Percentiles rank a stretch among this genome's conserved stretches.
Conservation (phyloP, 2,329 filamentous ascomycete species). For the Leptoxyphium fumago region DNA sequence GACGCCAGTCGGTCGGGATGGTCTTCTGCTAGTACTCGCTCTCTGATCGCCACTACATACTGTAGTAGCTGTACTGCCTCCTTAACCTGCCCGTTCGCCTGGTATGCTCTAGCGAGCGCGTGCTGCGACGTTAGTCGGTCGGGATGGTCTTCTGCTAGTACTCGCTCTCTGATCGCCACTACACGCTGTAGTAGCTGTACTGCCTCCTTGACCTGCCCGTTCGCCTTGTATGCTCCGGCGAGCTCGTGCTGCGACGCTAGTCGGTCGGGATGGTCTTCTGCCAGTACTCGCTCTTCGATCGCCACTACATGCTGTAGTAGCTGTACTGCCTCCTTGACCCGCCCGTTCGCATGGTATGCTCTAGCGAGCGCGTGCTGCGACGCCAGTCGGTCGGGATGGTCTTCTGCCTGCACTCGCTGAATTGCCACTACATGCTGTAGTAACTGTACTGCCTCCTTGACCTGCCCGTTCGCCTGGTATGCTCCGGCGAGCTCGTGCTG, state of each 20-base stretch:
- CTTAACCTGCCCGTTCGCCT: neutral
- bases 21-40: neutral
- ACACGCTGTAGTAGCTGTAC: conserved; percentile 13
- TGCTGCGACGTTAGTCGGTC: neutral
- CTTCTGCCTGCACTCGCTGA: neutral
- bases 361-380: conserved; percentile 7
- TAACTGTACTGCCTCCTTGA: neutral
- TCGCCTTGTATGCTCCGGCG: conserved; percentile 8
- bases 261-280: conserved; percentile 1
- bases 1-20: neutral
- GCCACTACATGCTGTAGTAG: conserved; percentile 10
- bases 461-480: conserved; percentile 4
- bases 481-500: conserved; percentile 8
- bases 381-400: neutral
- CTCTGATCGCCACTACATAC: neutral
- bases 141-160: conserved; percentile 3
- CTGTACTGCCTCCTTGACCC: conserved; percentile 8
- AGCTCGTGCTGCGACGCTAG: conserved; percentile 4
- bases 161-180: conserved; percentile 3
- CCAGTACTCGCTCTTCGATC: neutral
- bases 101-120: conserved; percentile 8
- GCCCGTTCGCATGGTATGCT: conserved; percentile 7
- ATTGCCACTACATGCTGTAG: neutral
- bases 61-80: neutral
- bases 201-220: conserved; percentile 8